Percentiles rank a stretch among this genome's conserved stretches.
Evolutionary conservation across 805 yeast genomes (phyloP).

Genomic region (Kluyveromyces siamensis): DNA sequence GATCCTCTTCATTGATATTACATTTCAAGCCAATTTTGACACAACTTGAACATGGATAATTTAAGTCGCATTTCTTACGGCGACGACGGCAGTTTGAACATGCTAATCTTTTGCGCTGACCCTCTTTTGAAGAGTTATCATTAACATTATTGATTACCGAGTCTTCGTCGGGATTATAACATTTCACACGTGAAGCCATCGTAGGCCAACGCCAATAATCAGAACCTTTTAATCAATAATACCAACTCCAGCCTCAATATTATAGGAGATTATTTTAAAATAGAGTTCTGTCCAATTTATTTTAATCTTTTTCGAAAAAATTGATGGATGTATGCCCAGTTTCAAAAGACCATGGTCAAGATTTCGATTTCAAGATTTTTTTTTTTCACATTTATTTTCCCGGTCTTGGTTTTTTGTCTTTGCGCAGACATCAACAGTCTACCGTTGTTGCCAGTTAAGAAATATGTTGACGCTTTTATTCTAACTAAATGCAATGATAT

Average conservation of each 20-base stretch:
- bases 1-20: conserved; percentile 38
- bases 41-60: conserved; percentile 42
- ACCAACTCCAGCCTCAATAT: background rate
- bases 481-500: too few relatives aligned
- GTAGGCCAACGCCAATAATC: background rate
- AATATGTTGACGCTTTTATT: too few relatives aligned
- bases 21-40: conserved; percentile 36
- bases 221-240: background rate
- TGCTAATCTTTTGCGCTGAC: conserved; percentile 19
- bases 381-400: too few relatives aligned
- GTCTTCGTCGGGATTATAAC: background rate
- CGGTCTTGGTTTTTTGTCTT: too few relatives aligned
- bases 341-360: too few relatives aligned
- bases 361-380: too few relatives aligned
- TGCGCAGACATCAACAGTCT: too few relatives aligned
- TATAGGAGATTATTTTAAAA: background rate
- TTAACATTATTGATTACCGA: background rate
- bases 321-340: too few relatives aligned
- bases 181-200: background rate
- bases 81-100: conserved; percentile 28
- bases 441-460: too few relatives aligned
- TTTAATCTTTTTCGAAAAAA: background rate
- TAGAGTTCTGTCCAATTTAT: background rate
- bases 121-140: background rate
- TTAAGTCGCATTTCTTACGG: conserved; percentile 40